Evolutionary conservation across 371 early-diverging fungal genomes (phyloP).

Genomic region (Apophysomyces elegans): DNA sequence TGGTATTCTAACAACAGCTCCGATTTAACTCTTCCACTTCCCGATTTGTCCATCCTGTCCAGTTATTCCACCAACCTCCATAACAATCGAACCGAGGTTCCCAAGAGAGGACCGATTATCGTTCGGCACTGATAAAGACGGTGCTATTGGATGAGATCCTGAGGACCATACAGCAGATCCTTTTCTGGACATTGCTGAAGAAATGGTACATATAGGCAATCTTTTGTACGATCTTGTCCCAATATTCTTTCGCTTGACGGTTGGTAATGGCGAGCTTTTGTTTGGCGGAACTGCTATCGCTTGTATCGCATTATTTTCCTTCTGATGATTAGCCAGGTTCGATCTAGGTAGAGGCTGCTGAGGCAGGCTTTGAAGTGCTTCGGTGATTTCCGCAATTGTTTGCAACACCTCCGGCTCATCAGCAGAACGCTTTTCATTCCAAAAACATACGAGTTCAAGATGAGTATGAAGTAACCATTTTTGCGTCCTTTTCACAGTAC

Average conservation of each 20-base stretch:
- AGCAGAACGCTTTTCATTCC: background rate
- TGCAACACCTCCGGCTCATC: background rate
- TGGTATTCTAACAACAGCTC: background rate
- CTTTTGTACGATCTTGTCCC: background rate
- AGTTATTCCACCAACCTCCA: background rate
- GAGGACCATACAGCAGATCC: background rate
- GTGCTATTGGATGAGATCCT: background rate
- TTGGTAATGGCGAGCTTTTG: background rate
- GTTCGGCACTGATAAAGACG: background rate
- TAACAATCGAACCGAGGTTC: background rate
- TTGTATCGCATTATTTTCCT: background rate
- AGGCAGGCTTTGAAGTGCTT: background rate
- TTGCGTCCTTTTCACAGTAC: background rate
- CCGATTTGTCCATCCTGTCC: too few relatives aligned
- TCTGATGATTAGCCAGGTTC: background rate
- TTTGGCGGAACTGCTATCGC: background rate
- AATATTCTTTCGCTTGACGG: background rate
- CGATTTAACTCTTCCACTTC: too few relatives aligned
- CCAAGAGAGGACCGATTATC: background rate
- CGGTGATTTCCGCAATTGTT: conserved; percentile 4
- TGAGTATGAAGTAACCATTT: background rate
- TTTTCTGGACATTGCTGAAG: background rate
- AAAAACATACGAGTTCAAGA: background rate
- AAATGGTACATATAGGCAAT: background rate
- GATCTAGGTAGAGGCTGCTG: conserved; percentile 5